Evolutionary conservation across 2,329 filamentous ascomycete species (phyloP).

Genomic region (Amylocarpus encephaloides): DNA sequence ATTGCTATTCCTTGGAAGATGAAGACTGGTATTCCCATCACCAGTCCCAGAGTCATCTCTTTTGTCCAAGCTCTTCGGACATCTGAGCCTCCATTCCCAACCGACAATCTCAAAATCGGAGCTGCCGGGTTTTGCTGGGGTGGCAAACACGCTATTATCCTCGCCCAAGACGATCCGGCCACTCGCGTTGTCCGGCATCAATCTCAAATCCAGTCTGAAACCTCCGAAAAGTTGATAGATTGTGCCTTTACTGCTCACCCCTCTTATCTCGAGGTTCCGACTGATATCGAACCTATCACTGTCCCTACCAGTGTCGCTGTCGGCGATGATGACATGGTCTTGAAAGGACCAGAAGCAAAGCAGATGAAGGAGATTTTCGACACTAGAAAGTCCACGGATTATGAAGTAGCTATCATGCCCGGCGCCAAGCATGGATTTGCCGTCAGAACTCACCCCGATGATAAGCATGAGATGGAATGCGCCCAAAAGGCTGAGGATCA

Average conservation of each 20-base stretch:
- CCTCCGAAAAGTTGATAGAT: conserved; percentile 37
- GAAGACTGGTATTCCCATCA: conserved; percentile 23
- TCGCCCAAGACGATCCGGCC: conserved; percentile 37
- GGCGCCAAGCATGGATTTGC: conserved; percentile 39
- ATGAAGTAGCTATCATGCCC: conserved; percentile 32
- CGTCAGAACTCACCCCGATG: conserved; percentile 31
- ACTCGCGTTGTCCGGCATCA: conserved; percentile 17
- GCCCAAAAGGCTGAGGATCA: conserved; percentile 35
- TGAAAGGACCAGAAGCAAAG: conserved; percentile 27
- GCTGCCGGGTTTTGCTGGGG: conserved; percentile 60
- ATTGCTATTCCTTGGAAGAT: conserved; percentile 24
- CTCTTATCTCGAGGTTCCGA: conserved; percentile 39
- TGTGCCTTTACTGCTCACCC: conserved; percentile 47
- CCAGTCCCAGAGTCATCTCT: conserved; percentile 32
- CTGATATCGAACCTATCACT: conserved; percentile 37
- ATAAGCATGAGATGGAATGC: conserved; percentile 31
- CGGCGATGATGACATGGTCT: conserved; percentile 37
- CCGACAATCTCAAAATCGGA: conserved; percentile 38
- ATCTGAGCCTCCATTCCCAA: conserved; percentile 19
- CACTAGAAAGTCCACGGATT: conserved; percentile 19
- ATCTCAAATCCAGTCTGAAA: conserved; percentile 8
- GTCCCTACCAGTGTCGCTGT: conserved; percentile 41
- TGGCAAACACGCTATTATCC: conserved; percentile 45
- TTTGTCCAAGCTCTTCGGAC: conserved; percentile 36
- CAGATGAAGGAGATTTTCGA: conserved; percentile 21